phyloP scores from a whole-genome alignment of 2,329 filamentous ascomycete genomes.

The Xylariaceae sp. region DNA sequence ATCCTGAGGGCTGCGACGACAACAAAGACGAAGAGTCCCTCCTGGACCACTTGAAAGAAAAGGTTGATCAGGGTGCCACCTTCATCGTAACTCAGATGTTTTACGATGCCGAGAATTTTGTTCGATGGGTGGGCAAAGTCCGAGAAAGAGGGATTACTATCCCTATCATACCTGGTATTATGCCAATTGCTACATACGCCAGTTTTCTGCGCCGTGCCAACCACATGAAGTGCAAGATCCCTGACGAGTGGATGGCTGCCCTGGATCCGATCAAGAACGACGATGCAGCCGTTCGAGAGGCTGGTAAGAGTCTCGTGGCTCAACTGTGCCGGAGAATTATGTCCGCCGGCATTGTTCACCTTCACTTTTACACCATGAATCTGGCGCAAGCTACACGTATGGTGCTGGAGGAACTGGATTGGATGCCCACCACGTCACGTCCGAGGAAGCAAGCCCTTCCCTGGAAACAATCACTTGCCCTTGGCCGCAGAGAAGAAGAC shows the following conservation, averaged over 20 bases:
- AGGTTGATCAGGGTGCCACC: slow-evolving; percentile 87
- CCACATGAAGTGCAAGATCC: slow-evolving; percentile 85
- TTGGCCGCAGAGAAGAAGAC: slow-evolving; percentile 86
- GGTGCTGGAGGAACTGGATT: slow-evolving; percentile 83
- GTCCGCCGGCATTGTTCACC: slow-evolving; percentile 73
- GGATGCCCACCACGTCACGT: slow-evolving; percentile 72
- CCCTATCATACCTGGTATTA: slow-evolving; percentile 83
- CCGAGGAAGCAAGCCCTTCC: slow-evolving; percentile 87
- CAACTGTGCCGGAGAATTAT: slow-evolving; percentile 87
- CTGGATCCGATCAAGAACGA: slow-evolving; percentile 96
- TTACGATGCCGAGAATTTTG: slow-evolving; percentile 94
- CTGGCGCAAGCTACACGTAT: slow-evolving; percentile 89
- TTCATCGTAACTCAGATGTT: slow-evolving; percentile 99
- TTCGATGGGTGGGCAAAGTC: slow-evolving; percentile 84
- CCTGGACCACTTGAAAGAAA: slow-evolving; percentile 92
- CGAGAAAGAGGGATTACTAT: slow-evolving; percentile 78
- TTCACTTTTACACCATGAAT: slow-evolving; percentile 99
- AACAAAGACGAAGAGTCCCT: slow-evolving; percentile 81
- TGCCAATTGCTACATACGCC: slow-evolving; percentile 94
- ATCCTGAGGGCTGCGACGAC: slow-evolving; percentile 93
- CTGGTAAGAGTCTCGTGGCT: slow-evolving; percentile 82
- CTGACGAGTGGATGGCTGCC: slow-evolving; percentile 72
- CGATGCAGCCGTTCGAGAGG: slow-evolving; percentile 83
- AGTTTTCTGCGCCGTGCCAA: slow-evolving; percentile 86
- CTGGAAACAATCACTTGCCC: slow-evolving; percentile 90